Evolutionary conservation across 2,329 filamentous ascomycete species (phyloP).

Genomic region (Aureobasidium pullulans): DNA sequence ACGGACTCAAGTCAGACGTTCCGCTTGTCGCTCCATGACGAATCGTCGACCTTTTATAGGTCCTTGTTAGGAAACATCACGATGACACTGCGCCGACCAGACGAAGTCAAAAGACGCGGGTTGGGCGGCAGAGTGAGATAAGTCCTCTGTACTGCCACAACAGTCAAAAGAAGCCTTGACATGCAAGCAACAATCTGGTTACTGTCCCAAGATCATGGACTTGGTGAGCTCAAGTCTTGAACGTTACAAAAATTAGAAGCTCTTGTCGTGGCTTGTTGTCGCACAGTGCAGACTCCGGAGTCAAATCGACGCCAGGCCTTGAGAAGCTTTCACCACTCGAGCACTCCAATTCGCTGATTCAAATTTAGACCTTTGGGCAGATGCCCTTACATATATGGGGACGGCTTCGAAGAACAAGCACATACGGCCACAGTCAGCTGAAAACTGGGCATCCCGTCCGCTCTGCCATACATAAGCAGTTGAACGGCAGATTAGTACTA

Average conservation of each 20-base stretch:
- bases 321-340: not conserved
- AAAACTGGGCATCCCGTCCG: not conserved
- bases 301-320: not conserved
- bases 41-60: not conserved
- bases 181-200: not conserved
- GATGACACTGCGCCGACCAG: not conserved
- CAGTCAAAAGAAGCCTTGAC: slow-evolving; percentile 1
- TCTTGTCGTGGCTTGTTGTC: not conserved
- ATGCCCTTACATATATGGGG: no score
- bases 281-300: not conserved
- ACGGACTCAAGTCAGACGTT: slow-evolving; percentile 8
- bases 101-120: slow-evolving; percentile 3
- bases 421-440: not conserved
- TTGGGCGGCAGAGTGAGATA: not conserved
- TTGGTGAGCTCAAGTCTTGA: not conserved
- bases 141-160: slow-evolving; percentile 6
- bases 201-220: not conserved
- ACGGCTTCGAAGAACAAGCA: not conserved
- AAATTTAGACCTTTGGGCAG: no score
- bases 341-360: not conserved
- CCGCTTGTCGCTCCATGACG: not conserved
- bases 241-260: not conserved
- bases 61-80: not conserved
- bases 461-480: not conserved
- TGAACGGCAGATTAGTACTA: not conserved